These are phyloP conservation scores for Gossypium australe DNA, from an alignment of 345 rosid genomes.

Conservation along the genomic window DNA sequence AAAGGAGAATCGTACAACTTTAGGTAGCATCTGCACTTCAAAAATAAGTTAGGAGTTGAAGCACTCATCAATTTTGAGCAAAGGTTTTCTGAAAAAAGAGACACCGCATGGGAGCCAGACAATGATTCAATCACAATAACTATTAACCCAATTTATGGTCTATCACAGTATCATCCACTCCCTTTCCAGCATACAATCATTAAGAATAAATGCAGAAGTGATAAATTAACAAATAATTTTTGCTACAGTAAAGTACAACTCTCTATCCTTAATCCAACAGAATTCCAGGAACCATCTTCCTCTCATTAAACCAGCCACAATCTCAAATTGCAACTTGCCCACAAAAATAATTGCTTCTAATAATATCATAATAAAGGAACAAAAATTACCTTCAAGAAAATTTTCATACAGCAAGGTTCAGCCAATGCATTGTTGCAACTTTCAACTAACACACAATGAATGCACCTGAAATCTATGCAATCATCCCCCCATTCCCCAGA, in stretches of 20 bases:
- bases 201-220: not conserved
- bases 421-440: not conserved
- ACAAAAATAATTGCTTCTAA: not conserved
- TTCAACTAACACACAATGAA: not conserved
- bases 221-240: not conserved
- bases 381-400: not conserved
- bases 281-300: not conserved
- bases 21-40: slow-evolving; percentile 70
- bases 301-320: not conserved
- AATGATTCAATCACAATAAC: not conserved
- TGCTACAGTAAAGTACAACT: not conserved
- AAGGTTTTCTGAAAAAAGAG: not conserved
- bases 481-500: not conserved
- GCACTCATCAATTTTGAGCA: not conserved
- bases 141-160: not conserved
- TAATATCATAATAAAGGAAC: not conserved
- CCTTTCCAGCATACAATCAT: not conserved
- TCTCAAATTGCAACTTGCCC: not conserved
- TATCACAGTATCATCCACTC: not conserved
- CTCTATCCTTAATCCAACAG: not conserved
- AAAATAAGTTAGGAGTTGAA: slow-evolving; percentile 12
- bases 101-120: not conserved
- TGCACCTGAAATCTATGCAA: not conserved
- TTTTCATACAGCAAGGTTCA: not conserved
- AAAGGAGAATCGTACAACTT: slow-evolving; percentile 81